Conservation (phyloP, 345 rosid genomes). For the Populus ilicifolia region DNA sequence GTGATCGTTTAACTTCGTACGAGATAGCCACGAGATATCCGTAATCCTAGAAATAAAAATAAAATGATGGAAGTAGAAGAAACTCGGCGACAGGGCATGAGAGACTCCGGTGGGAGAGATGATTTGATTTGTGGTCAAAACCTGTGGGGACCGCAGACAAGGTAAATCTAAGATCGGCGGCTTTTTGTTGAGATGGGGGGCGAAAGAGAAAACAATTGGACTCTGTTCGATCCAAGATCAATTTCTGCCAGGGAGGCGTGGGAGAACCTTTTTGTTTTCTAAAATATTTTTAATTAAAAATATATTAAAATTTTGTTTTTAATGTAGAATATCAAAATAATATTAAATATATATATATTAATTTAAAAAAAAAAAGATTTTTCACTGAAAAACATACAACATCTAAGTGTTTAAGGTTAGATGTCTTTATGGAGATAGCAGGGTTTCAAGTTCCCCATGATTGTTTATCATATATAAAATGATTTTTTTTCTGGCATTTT, state of each 20-base stretch:
- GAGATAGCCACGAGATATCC: not conserved
- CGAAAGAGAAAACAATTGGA: not conserved
- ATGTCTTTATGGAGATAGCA: slow-evolving; percentile 6
- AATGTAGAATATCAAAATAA: too few species aligned
- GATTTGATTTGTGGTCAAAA: slow-evolving; percentile 44
- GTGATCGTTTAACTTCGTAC: too few species aligned
- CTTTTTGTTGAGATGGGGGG: not conserved
- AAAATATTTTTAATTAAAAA: too few species aligned
- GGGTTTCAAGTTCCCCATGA: slow-evolving; percentile 9
- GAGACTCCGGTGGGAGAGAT: not conserved
- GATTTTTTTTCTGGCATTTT: not conserved
- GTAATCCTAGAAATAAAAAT: too few species aligned
- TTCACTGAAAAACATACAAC: too few species aligned
- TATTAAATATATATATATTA: too few species aligned
- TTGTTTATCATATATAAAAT: not conserved
- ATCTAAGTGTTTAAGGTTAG: too few species aligned
- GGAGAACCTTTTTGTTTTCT: slow-evolving; percentile 2
- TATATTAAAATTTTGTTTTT: too few species aligned
- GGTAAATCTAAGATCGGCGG: slow-evolving; percentile 22
- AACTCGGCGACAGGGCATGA: not conserved
- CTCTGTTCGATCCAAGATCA: slow-evolving; percentile 38
- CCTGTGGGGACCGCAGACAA: slow-evolving; percentile 26
- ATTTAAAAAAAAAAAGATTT: too few species aligned
- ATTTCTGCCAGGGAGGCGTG: slow-evolving; percentile 38
- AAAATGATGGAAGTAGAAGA: not conserved